Evolutionary conservation across 352 stramenopile genomes (phyloP), one percentile per base, ranked within the genome.

Genomic region (Albugo candida): DNA sequence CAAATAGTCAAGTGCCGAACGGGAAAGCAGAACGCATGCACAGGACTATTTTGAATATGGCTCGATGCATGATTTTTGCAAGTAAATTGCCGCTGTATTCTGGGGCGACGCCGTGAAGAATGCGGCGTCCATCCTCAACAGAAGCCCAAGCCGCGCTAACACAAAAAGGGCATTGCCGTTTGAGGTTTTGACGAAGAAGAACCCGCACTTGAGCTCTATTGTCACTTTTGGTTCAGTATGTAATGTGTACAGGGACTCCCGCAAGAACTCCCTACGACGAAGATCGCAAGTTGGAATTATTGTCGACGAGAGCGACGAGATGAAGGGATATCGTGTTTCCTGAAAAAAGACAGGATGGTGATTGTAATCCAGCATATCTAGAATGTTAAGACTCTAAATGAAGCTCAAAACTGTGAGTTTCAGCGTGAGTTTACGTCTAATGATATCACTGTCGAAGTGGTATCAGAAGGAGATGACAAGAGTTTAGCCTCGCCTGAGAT

Each of bases 161-260:
- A 0, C 45, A 0, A 16, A 37, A 31, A 39, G 47, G 0, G 14
- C 4, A 3, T 55, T 46, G 13, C 55, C 55, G n/a, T 20, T 61
- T 2, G 35, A 58, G 12, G 34, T 61, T 14, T 16, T 61, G 2
- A n/a, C 36, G 0, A 40, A 45, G 11, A n/a, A 48, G 42, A 0
- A 8, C 2, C 34, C 47, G 11, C 36, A 5, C 13, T 13, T 52
- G 0, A 16, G 31, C 0, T 43, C 49, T 11, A 45, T 57, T 13
- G 36, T 58, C 0, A 34, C 55, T 12, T 61, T 54, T 18, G 49
- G 51, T 8, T 55, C 49, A 0, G 44, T 39, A 27, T 61, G 55
- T 36, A 52, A n/a, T 10, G 55, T 47, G 19, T 58, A 36, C 21
- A 19, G 27, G 2, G 16, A 58, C n/a, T 11, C 37, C 10, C 48